Conservation (phyloP, 495 filamentous ascomycete genomes). For the Choiromyces venosus region DNA sequence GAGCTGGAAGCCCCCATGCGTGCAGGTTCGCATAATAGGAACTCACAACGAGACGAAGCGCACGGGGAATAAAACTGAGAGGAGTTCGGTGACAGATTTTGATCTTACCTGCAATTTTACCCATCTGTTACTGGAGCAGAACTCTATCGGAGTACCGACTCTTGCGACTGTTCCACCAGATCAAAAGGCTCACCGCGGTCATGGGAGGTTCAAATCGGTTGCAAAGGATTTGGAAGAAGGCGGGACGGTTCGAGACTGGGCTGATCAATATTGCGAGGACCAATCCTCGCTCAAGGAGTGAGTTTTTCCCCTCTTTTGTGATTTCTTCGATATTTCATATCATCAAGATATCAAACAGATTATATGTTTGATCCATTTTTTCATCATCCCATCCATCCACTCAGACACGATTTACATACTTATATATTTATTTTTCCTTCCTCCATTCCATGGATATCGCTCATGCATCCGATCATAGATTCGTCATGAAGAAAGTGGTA, state of each 20-base stretch:
- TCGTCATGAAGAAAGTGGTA: conserved; percentile 32
- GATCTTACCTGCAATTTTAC: conserved; percentile 6
- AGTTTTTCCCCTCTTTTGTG: conserved; percentile 1
- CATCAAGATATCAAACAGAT: neutral
- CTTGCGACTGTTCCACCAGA: conserved; percentile 10
- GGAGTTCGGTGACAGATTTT: conserved; percentile 18
- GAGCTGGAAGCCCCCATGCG: conserved; percentile 15
- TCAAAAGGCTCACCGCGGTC: conserved; percentile 18
- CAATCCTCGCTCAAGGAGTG: conserved; percentile 36
- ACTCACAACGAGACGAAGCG: conserved; percentile 10
- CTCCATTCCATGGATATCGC: neutral
- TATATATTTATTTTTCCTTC: neutral
- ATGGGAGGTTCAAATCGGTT: conserved; percentile 19
- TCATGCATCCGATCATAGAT: conserved; percentile 13
- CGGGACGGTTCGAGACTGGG: conserved; percentile 25
- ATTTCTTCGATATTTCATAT: neutral
- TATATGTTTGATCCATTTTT: neutral
- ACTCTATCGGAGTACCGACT: neutral
- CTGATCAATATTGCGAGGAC: conserved; percentile 35
- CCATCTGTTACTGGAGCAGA: conserved; percentile 4
- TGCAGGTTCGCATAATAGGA: conserved; percentile 26
- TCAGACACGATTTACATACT: neutral
- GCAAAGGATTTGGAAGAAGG: conserved; percentile 14
- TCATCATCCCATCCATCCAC: neutral
- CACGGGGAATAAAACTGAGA: conserved; percentile 10